Conservation (phyloP, 306 rosid genomes). For the Pueraria montana region DNA sequence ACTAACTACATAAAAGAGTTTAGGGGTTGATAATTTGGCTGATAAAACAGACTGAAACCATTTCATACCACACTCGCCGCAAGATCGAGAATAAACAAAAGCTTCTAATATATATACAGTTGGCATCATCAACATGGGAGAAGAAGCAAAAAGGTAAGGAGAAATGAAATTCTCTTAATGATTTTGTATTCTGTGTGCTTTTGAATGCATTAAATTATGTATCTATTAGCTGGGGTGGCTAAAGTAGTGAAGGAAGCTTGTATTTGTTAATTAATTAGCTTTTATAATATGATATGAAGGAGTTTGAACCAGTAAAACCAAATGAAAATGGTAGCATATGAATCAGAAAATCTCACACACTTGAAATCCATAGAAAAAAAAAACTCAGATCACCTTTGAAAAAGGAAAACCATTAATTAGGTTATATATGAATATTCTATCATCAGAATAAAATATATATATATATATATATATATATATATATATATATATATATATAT, state of each 20-base stretch:
- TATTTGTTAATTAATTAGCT: not conserved
- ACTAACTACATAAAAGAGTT: not conserved
- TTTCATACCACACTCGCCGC: not conserved
- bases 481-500: too few relatives aligned
- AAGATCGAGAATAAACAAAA: not conserved
- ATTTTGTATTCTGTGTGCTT: not conserved
- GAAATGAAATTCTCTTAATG: not conserved
- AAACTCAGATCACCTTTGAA: not conserved
- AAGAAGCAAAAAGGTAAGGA: constrained; percentile 44
- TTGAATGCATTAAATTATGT: not conserved
- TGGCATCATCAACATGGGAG: constrained; percentile 43
- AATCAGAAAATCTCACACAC: not conserved
- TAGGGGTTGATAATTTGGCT: not conserved
- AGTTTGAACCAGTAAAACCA: not conserved
- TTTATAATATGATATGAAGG: not conserved
- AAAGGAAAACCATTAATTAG: too few relatives aligned
- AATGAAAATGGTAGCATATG: not conserved
- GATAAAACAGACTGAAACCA: constrained; percentile 11
- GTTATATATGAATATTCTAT: not conserved
- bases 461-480: too few relatives aligned
- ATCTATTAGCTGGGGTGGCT: not conserved
- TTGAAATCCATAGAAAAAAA: not conserved
- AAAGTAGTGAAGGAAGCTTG: not conserved
- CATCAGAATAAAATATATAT: too few relatives aligned
- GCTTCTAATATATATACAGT: not conserved